Conservation (phyloP, 257 asterid genomes). For the Solanum virginianum region DNA sequence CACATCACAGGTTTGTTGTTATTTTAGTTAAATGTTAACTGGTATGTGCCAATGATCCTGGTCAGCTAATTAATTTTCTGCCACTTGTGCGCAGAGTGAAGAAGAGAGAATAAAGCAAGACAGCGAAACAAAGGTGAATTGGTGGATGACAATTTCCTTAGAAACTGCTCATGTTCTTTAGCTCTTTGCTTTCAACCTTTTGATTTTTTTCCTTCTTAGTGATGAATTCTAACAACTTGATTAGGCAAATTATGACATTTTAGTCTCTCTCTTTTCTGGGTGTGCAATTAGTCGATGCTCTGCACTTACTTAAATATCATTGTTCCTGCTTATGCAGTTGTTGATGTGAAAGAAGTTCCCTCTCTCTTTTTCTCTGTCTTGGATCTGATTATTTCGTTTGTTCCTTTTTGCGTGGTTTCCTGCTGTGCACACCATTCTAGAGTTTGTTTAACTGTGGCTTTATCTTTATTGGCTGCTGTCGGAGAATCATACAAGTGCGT, state of each 20-base stretch:
- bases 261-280: not conserved
- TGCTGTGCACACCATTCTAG: not conserved
- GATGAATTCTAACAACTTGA: not conserved
- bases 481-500: not conserved
- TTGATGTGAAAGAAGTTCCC: not conserved
- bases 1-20: constrained; percentile 44
- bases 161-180: not conserved
- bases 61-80: not conserved
- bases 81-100: constrained; percentile 51
- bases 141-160: not conserved
- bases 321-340: not conserved
- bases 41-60: not conserved
- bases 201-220: not conserved
- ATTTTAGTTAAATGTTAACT: not conserved
- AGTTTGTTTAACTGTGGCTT: not conserved
- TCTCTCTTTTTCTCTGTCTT: not conserved
- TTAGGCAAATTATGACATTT: not conserved
- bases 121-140: constrained; percentile 40
- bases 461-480: not conserved
- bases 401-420: not conserved
- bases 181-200: not conserved
- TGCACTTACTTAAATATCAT: not conserved
- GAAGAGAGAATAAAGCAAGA: constrained; percentile 72
- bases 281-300: not conserved
- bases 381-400: not conserved